Base-by-base conservation (phyloP, 1,284 basidiomycete species). In the Papiliotrema laurentii region DNA sequence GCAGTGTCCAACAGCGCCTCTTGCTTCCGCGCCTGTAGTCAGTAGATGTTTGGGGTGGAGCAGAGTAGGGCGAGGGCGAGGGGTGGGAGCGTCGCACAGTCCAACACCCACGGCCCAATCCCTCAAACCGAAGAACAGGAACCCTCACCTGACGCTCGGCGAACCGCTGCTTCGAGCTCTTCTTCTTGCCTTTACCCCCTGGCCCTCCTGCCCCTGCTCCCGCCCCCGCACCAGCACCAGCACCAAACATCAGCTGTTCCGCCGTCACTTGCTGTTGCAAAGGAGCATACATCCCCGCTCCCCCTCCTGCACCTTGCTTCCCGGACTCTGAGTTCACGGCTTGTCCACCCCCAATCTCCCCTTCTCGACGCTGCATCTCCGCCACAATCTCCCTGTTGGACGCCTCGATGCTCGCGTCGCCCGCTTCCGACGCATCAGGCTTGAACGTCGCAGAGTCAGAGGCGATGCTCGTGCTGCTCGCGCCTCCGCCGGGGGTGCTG, bases 11-110 rank as follows among this genome's bases (percentile, higher is more conserved):
- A 78, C 5, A 87, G 68, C 2, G 80, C 80, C 27, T 83, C 84
- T 19, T 83, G 83, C 69, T 86, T 93, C 60, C 86, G 79, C 9
- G 85, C 86, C 89, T 90, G 57, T n/a, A n/a, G n/a, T n/a, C n/a
- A n/a, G n/a, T n/a, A n/a, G n/a, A n/a, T n/a, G n/a, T n/a, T n/a
- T n/a, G n/a, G n/a, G n/a, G n/a, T n/a, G n/a, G n/a, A n/a, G n/a
- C n/a, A n/a, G n/a, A n/a, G n/a, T n/a, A n/a, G n/a, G n/a, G n/a
- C n/a, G n/a, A n/a, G n/a, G n/a, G n/a, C n/a, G n/a, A n/a, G n/a
- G n/a, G n/a, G n/a, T n/a, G n/a, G n/a, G n/a, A n/a, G n/a, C n/a
- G n/a, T n/a, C n/a, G n/a, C n/a, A n/a, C n/a, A n/a, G n/a, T 18
- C n/a, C 5, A 22, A 33, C 43, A 33, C 18, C 19, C 10, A n/a